These are phyloP conservation scores for Naganishia friedmannii DNA, from an alignment of 768 basidiomycete genomes.

Conservation along the genomic window DNA sequence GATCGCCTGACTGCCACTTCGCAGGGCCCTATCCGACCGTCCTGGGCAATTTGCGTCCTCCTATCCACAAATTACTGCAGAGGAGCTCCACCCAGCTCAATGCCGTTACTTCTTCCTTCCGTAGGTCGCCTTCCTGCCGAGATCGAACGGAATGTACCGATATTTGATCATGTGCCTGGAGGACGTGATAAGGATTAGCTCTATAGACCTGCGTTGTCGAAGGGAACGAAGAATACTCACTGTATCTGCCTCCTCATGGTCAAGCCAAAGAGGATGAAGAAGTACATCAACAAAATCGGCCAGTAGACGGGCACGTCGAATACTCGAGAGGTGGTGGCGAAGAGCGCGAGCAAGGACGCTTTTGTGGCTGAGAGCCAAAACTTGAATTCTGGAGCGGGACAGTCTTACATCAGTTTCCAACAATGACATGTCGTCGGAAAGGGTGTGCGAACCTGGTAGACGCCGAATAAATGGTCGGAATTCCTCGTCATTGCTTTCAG, in stretches of 20 bases:
- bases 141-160: conserved; percentile 91
- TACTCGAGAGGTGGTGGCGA: conserved; percentile 74
- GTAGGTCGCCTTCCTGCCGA: conserved; percentile 88
- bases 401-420: neutral
- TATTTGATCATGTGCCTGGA: conserved; percentile 97
- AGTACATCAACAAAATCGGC: conserved; percentile 97
- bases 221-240: conserved; percentile 57
- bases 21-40: neutral
- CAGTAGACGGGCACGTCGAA: conserved; percentile 99
- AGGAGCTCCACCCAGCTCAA: too few species aligned
- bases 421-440: neutral
- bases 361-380: conserved; percentile 82
- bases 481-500: conserved; percentile 69
- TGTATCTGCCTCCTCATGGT: conserved; percentile 96
- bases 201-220: conserved; percentile 14
- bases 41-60: neutral
- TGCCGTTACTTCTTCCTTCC: conserved; percentile 53
- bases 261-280: conserved; percentile 86
- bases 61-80: neutral
- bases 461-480: conserved; percentile 95
- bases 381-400: conserved; percentile 49
- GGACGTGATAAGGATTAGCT: conserved; percentile 11
- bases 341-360: conserved; percentile 74
- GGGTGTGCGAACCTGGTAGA: conserved; percentile 59
- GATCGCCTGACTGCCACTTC: neutral